phyloP scores from a whole-genome alignment of 768 basidiomycete genomes.

The Xerocomus brunneocitrinus region DNA sequence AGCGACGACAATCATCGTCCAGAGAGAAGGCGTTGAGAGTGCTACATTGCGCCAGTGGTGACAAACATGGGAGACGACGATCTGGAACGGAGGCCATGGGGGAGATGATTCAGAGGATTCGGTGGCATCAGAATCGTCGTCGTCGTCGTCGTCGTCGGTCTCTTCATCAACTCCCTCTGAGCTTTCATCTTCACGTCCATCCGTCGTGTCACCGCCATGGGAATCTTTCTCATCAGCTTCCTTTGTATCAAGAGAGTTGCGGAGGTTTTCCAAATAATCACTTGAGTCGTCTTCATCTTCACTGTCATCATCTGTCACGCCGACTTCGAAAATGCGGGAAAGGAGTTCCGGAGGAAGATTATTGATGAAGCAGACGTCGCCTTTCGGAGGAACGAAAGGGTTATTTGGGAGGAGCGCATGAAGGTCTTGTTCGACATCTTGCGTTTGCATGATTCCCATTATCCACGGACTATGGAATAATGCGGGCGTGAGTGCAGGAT shows the following conservation, averaged over 20 bases:
- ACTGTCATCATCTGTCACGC: conserved; percentile 35
- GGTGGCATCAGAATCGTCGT: conserved; percentile 1
- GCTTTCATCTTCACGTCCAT: neutral
- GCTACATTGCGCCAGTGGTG: conserved; percentile 53
- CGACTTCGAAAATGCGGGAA: conserved; percentile 49
- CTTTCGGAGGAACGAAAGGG: conserved; percentile 43
- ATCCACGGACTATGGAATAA: neutral
- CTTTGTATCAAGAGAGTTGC: conserved; percentile 33
- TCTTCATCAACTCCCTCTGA: neutral
- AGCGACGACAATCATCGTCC: conserved; percentile 40
- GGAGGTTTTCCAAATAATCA: neutral
- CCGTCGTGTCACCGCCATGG: neutral
- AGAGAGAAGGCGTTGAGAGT: conserved; percentile 50
- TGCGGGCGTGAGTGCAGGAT: neutral
- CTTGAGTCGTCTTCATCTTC: conserved; percentile 35
- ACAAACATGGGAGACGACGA: conserved; percentile 61
- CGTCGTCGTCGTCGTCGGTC: conserved; percentile 1
- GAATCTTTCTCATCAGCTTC: conserved; percentile 19
- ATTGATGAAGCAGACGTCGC: conserved; percentile 43
- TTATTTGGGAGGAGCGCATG: conserved; percentile 38
- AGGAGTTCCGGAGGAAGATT: conserved; percentile 54
- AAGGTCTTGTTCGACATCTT: neutral
- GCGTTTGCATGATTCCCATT: conserved; percentile 5
- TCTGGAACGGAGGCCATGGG: conserved; percentile 38
- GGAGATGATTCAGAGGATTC: conserved; percentile 1